Conservation (phyloP, 345 rosid species). For the Microthlaspi erraticum region DNA sequence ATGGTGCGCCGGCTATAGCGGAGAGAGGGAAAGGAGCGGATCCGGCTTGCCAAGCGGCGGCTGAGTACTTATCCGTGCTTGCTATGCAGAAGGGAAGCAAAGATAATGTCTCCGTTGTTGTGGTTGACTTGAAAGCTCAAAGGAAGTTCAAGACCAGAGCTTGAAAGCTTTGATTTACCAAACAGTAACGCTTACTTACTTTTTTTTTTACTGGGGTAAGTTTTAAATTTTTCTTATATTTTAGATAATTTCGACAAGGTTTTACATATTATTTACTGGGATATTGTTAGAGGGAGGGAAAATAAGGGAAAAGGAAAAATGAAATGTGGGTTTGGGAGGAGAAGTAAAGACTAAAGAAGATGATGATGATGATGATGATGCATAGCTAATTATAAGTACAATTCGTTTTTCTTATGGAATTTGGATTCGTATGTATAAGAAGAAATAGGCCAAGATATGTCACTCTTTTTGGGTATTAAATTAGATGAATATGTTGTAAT, state of each 20-base stretch:
- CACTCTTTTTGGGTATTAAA: constrained; percentile 9
- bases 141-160: constrained; percentile 87
- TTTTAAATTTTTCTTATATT: constrained; percentile 24
- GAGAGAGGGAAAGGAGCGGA: constrained; percentile 63
- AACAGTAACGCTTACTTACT: constrained; percentile 32
- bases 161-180: constrained; percentile 45
- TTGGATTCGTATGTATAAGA: constrained; percentile 42
- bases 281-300: constrained; percentile 31
- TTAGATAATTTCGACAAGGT: constrained; percentile 34
- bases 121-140: constrained; percentile 90
- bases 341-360: constrained; percentile 33
- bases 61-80: constrained; percentile 74
- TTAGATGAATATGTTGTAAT: constrained; percentile 42
- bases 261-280: constrained; percentile 36
- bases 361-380: constrained; percentile 33
- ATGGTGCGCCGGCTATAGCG: constrained; percentile 51
- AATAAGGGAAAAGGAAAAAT: not conserved
- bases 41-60: constrained; percentile 93
- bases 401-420: constrained; percentile 30
- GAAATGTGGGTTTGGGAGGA: constrained; percentile 22
- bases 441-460: constrained; percentile 26
- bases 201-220: constrained; percentile 36
- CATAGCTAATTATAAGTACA: constrained; percentile 43
- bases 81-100: constrained; percentile 93
- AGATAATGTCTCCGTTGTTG: constrained; percentile 81